Evolutionary conservation across 1,284 basidiomycete species (phyloP), one percentile per base, ranked within the genome.

Genomic region (Mycosarcoma maydis): DNA sequence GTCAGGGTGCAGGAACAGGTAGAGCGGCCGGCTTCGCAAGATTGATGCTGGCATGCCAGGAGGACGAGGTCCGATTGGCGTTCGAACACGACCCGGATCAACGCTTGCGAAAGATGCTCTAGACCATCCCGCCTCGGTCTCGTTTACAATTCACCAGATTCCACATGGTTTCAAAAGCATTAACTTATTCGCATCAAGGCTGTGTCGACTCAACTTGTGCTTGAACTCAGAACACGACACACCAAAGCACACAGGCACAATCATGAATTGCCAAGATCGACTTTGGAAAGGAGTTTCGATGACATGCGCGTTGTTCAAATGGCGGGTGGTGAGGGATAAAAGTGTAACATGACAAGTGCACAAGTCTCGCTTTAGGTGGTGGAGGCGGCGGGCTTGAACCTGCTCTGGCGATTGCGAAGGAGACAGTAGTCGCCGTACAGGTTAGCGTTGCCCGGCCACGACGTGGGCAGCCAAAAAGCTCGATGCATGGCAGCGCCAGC

Each of bases 41-140:
- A 9, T 49, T 78, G 24, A 55, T 79, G 62, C 34, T 80, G 19
- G 70, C 68, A 5, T 68, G 72, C 17, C 68, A 72, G 36, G 80
- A 80, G 51, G 80, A 80, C 36, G 80, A 81, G 27, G 68, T 78
- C 10, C 56, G 76, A 6, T 41, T 75, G 11, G 77, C 76, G 4
- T 62, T 79, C 22, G 69, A 73, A 43, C 56, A 71, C 22, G 72
- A 72, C 39, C 51, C 55, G 11, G 77, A 79, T 39, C 54, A 66
- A 19, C 23, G 74, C 19, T 27, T 76, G 19, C 36, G 72, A 14
- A 72, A 70, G 59, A 73, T 75, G 66, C 56, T 75, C 29, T 75
- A 19, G 20, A 19, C 7, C 10, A 33, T 26, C 3, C 2, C 36
- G 6, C 1, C 0, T 47, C n/a, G 3, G n/a, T 51, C 34, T 27